Conservation (phyloP, 1,284 basidiomycete genomes). For the Ustilago curta region DNA sequence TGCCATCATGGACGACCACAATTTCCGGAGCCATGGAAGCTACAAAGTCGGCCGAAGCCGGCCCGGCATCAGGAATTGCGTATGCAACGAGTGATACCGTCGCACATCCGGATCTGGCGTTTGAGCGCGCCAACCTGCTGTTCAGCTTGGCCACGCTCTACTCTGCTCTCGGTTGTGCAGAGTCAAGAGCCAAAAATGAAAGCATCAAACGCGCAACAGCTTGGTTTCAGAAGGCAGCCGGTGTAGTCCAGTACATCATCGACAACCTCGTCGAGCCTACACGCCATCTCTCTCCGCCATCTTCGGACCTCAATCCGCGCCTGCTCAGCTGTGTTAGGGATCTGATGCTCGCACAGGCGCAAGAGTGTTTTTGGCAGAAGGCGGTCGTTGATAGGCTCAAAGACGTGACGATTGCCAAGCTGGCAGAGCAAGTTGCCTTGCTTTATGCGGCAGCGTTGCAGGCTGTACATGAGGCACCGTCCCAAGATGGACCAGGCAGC, state of each 20-base stretch:
- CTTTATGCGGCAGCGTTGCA: constrained; percentile 52
- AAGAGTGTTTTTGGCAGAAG: constrained; percentile 96
- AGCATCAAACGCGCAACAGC: constrained; percentile 62
- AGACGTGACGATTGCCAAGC: constrained; percentile 85
- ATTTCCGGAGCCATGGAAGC: constrained; percentile 48
- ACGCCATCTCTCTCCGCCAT: constrained; percentile 27
- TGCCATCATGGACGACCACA: constrained; percentile 46
- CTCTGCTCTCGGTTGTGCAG: constrained; percentile 50
- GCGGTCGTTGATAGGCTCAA: constrained; percentile 83
- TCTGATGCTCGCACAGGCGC: constrained; percentile 91
- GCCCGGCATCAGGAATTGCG: constrained; percentile 23
- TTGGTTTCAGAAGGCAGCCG: constrained; percentile 62
- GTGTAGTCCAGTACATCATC: constrained; percentile 51
- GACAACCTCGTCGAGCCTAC: constrained; percentile 40
- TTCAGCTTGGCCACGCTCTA: constrained; percentile 57
- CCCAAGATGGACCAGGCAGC: not conserved
- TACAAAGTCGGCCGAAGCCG: constrained; percentile 40
- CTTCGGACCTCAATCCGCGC: constrained; percentile 70
- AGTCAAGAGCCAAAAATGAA: constrained; percentile 56
- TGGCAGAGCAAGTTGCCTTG: constrained; percentile 78
- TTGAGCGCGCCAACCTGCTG: constrained; percentile 60
- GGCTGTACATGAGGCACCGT: constrained; percentile 10
- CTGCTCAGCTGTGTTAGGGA: constrained; percentile 79
- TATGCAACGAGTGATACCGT: constrained; percentile 48
- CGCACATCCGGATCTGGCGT: constrained; percentile 54